Base-by-base conservation (phyloP, 176 grass and related monocot genomes). In the Carex cristatella region DNA sequence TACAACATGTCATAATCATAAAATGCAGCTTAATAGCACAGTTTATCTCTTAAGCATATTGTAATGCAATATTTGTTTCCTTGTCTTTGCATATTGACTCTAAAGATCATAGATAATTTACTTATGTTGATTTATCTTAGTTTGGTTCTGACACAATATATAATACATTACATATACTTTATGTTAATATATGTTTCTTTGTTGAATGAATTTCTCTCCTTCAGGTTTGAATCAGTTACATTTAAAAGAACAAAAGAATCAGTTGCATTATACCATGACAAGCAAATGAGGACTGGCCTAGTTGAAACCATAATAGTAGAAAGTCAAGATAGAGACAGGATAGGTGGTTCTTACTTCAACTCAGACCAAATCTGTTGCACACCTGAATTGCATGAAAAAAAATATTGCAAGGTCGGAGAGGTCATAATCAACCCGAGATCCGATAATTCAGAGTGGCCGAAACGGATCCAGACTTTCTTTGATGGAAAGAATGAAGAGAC, bases 401-500 rank as follows among this genome's bases (percentile, higher is more conserved):
- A 89, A 48, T 84, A 16, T 16, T 99, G 96, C 81, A 99, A 89
- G 85, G 81, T 95, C 18, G 93, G 91, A 27, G 93, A 99, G 86
- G 91, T 99, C 27, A 99, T 99, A 84, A 99, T 99, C 88, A 93
- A 79, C 38, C 88, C 91, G 42, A 92, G 90, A 90, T 86, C 91
- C 60, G 96, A 92, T 79, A 94, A 94, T 73, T 90, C 91, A 35
- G 88, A 91, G 28, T 92, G 96, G 90, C 93, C 96, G 61, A 90
- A 88, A 90, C 90, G 96, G 62, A 92, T 99, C 57, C 96, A 99
- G 63, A 94, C 93, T 56, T 99, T 99, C 83, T 99, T 99, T 88
- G 91, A 92, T 63, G 93, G 91, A 73, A 89, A 15, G 60, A 73
- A 48, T 64, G 93, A 91, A 84, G 96, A 99, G 87, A 61, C 91